Conservation (phyloP, 1,139 yeast genomes). For the Hansenula lynferdii region DNA sequence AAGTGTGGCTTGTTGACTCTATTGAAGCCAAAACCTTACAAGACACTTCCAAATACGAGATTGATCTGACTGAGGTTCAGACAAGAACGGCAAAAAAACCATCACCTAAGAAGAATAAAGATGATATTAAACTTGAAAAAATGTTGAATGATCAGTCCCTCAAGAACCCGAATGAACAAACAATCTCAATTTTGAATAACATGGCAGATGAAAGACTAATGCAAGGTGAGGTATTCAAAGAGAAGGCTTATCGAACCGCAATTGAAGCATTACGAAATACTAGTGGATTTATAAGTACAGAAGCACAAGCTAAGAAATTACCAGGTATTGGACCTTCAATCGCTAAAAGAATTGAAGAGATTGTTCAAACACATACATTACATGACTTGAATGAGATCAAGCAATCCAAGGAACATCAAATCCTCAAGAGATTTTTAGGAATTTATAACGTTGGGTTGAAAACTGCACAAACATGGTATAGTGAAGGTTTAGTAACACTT, state of each 20-base stretch:
- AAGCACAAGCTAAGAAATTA: constrained; percentile 35
- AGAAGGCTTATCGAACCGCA: constrained; percentile 45
- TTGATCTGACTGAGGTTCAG: constrained; percentile 8
- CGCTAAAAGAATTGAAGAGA: constrained; percentile 45
- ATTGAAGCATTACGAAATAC: constrained; percentile 30
- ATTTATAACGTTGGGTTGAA: constrained; percentile 52
- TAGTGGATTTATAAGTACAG: constrained; percentile 29
- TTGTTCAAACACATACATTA: constrained; percentile 36
- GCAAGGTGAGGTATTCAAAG: constrained; percentile 38
- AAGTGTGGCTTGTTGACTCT: constrained; percentile 34
- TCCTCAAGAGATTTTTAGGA: constrained; percentile 33
- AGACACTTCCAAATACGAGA: constrained; percentile 10
- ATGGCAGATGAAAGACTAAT: constrained; percentile 34
- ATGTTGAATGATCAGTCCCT: not conserved
- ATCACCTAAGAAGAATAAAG: no score
- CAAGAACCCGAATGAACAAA: constrained; percentile 29
- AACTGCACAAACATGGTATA: constrained; percentile 40
- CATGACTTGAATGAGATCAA: constrained; percentile 30
- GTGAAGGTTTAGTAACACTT: constrained; percentile 35
- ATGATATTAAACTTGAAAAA: no score
- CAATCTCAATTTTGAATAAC: constrained; percentile 32
- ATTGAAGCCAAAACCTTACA: constrained; percentile 25
- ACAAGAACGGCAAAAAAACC: not conserved
- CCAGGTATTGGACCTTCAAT: constrained; percentile 43
- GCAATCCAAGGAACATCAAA: constrained; percentile 24